Conservation (phyloP, 2,329 filamentous ascomycete species). For the Alternaria conjuncta region DNA sequence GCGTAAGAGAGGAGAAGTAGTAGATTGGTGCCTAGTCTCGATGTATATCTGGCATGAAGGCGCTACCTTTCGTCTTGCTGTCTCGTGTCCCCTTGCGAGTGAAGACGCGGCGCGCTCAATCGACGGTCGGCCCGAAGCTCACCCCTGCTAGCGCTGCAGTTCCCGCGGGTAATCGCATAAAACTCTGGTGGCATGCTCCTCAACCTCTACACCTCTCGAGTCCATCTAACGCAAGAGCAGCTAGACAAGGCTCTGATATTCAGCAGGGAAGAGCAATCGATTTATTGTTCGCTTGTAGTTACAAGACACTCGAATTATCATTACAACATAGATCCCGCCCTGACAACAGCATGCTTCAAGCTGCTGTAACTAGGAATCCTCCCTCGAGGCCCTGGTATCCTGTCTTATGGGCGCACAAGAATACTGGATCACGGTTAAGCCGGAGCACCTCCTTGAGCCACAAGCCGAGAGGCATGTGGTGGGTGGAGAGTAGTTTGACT, state of each 20-base stretch:
- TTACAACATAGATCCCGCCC: conserved; percentile 50
- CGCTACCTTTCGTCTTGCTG: conserved; percentile 21
- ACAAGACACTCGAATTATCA: conserved; percentile 2
- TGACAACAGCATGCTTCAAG: conserved; percentile 58
- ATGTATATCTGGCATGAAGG: conserved; percentile 15
- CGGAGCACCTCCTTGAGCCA: conserved; percentile 92
- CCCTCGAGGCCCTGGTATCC: conserved; percentile 81
- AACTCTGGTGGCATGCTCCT: conserved; percentile 9
- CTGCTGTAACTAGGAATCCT: conserved; percentile 65
- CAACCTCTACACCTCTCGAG: neutral
- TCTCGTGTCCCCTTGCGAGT: conserved; percentile 40
- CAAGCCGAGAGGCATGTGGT: conserved; percentile 77
- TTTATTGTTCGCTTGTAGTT: conserved; percentile 16
- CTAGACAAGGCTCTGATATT: neutral
- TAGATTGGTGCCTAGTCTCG: conserved; percentile 2
- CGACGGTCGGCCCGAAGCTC: conserved; percentile 9
- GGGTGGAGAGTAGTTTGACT: conserved; percentile 95
- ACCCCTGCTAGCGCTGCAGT: conserved; percentile 32
- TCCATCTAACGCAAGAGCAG: neutral
- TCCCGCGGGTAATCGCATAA: conserved; percentile 27
- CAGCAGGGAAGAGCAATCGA: conserved; percentile 9
- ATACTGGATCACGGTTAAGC: conserved; percentile 91
- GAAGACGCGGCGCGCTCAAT: conserved; percentile 22
- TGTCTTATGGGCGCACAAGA: conserved; percentile 78
- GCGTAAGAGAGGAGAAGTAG: neutral